Percentiles rank a stretch among this genome's conserved stretches.
Evolutionary conservation across 495 filamentous ascomycete genomes (phyloP).

Genomic region (Xylona heveae): DNA sequence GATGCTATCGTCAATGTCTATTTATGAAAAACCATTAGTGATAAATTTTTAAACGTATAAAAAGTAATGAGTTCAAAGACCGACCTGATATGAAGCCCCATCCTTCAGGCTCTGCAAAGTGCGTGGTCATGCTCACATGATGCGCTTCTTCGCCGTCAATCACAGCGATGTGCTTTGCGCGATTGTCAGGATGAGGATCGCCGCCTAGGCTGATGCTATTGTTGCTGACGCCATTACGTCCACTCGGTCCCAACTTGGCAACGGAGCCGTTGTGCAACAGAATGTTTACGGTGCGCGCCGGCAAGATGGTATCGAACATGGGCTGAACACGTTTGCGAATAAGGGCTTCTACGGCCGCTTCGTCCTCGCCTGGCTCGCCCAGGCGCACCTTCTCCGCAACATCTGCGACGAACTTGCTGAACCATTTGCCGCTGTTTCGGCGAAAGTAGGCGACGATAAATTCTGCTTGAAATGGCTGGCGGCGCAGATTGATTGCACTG

Average conservation of each 20-base stretch:
- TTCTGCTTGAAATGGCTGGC: conserved; percentile 47
- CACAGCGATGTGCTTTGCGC: conserved; percentile 12
- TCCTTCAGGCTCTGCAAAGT: conserved; percentile 54
- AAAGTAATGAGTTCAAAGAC: background rate
- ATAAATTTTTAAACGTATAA: conserved; percentile 5
- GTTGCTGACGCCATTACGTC: conserved; percentile 45
- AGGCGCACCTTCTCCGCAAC: conserved; percentile 54
- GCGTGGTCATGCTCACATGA: conserved; percentile 38
- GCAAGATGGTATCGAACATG: conserved; percentile 55
- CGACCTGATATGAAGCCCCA: conserved; percentile 69
- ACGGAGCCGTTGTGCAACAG: background rate
- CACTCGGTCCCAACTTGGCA: conserved; percentile 47
- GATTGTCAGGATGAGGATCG: conserved; percentile 17
- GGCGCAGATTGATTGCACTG: conserved; percentile 1
- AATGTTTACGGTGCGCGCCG: conserved; percentile 39
- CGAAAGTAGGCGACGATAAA: conserved; percentile 65
- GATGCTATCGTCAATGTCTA: conserved; percentile 90
- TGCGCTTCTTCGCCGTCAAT: conserved; percentile 24
- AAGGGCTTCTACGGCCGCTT: conserved; percentile 34
- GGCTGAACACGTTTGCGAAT: conserved; percentile 53
- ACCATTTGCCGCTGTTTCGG: conserved; percentile 37
- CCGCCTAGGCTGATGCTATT: conserved; percentile 25
- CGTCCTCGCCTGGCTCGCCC: conserved; percentile 30
- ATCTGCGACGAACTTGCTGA: conserved; percentile 42
- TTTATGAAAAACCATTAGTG: background rate